Evolutionary conservation across 73 alveolate species (phyloP), one percentile per base, ranked within the genome.

Genomic region (Uronychia binucleata): DNA sequence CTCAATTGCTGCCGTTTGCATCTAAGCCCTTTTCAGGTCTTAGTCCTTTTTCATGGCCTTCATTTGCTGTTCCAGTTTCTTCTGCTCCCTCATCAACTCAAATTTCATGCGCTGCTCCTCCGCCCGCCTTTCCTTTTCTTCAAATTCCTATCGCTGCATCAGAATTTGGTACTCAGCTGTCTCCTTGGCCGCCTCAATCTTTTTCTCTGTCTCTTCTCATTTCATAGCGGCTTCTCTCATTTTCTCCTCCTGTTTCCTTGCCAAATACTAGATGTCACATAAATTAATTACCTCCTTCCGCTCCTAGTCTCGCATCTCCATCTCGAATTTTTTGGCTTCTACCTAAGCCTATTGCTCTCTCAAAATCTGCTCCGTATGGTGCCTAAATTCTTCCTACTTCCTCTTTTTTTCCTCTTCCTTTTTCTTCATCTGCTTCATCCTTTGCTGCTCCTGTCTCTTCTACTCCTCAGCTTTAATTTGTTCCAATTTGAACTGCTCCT

Each of bases 321-420:
- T 79, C 1, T 79, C 86, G 14, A n/a, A 1, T 27, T 75, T 35
- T 30, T 46, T 79, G 26, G 34, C 58, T 31, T 79, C 86, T 8
- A 75, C 86, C 1, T n/a, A 30, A 1, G 58, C 29, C 25, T 28
- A 8, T 57, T 79, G 86, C 19, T 79, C 79, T 31, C 57, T 34
- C 58, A 33, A 75, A 28, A 79, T 79, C 5, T 1, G 59, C 30
- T 57, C 58, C 1, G 86, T 79, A 8, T 79, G 86, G n/a, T 8
- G 86, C 57, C 58, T 59, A 35, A 79, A 79, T 14, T 79, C 86
- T 79, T 79, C 86, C 57, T 79, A 78, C 58, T 79, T 79, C 57
- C 46, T 34, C 31, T 79, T 79, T 1, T 29, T 34, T 28, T 79
- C 86, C 77, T 79, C 79, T 31, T 79, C 86, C 78, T 79, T 79